Conservation (phyloP, 83 land plant genomes). For the Diphasiastrum complanatum region DNA sequence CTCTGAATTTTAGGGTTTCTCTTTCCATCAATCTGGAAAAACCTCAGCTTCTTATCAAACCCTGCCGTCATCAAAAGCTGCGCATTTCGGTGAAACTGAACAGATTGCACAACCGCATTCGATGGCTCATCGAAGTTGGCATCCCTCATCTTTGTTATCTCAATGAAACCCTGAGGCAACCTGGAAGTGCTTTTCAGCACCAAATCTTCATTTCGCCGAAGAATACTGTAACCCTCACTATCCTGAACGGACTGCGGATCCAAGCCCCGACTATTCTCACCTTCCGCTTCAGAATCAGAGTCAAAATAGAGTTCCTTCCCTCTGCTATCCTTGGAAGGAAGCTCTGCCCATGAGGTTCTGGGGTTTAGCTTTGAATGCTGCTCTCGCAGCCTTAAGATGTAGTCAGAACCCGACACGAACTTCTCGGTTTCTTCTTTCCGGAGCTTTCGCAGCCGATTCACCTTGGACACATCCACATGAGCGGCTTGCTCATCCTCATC, state of each 20-base stretch:
- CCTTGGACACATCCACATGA: conserved; percentile 40
- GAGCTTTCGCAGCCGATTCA: conserved; percentile 53
- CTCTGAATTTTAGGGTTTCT: conserved; percentile 74
- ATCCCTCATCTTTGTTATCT: conserved; percentile 63
- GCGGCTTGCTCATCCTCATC: conserved; percentile 72
- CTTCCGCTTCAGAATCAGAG: conserved; percentile 17
- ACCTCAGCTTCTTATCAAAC: conserved; percentile 56
- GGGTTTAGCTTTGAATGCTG: conserved; percentile 81
- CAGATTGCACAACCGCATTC: conserved; percentile 67
- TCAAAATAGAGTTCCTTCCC: background rate
- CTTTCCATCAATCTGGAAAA: conserved; percentile 95
- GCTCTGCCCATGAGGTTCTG: conserved; percentile 67
- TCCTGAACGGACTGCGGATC: conserved; percentile 21
- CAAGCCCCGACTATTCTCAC: conserved; percentile 23
- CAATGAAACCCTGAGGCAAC: conserved; percentile 71
- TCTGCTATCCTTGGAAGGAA: conserved; percentile 23
- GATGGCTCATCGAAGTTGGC: conserved; percentile 68
- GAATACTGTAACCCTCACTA: conserved; percentile 28
- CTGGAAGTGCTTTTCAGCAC: conserved; percentile 46
- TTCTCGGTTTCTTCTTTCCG: conserved; percentile 50
- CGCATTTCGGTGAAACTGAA: conserved; percentile 76
- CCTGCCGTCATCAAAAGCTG: conserved; percentile 83
- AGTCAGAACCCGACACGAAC: conserved; percentile 48
- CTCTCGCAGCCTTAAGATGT: conserved; percentile 69
- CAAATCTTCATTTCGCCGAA: conserved; percentile 48